A percentile compares a stretch with the other conserved stretches of the same genome.
Evolutionary conservation across 352 stramenopile genomes (phyloP).

Genomic region (Phytopythium ostracodes): DNA sequence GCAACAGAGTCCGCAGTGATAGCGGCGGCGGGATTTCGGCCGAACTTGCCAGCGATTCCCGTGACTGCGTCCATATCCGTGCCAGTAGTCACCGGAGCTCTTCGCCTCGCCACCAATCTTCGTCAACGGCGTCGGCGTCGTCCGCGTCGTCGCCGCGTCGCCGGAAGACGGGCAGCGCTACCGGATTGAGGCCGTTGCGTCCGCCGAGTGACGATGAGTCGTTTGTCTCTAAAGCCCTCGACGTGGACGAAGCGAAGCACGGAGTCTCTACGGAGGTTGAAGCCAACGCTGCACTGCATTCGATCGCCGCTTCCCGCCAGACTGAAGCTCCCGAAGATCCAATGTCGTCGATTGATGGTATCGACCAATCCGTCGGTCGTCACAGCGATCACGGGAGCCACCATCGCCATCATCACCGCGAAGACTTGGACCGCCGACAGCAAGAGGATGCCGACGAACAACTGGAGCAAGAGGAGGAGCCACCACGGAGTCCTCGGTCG

Average conservation of each 20-base stretch:
- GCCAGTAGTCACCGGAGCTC: not conserved
- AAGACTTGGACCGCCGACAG: not conserved
- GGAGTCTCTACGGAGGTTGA: not conserved
- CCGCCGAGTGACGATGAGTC: not conserved
- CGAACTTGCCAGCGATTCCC: not conserved
- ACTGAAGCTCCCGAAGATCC: not conserved
- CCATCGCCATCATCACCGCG: not conserved
- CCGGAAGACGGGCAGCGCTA: not conserved
- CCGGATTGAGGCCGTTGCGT: not conserved
- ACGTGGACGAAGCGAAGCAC: not conserved
- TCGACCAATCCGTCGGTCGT: not conserved
- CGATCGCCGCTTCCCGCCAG: not conserved
- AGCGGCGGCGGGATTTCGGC: constrained; percentile 8
- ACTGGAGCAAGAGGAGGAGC: constrained; percentile 8
- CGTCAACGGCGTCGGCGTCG: not conserved
- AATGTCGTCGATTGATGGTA: not conserved
- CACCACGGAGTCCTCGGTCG: constrained; percentile 16
- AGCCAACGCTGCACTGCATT: not conserved
- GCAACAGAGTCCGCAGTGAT: not conserved
- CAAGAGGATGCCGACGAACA: not conserved
- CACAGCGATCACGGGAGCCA: not conserved
- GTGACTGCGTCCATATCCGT: not conserved
- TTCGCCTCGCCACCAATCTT: constrained; percentile 3
- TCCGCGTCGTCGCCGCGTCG: not conserved
- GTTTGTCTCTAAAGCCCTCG: not conserved